phyloP scores from a whole-genome alignment of 2,329 filamentous ascomycete species.

The Xylaria sp. region DNA sequence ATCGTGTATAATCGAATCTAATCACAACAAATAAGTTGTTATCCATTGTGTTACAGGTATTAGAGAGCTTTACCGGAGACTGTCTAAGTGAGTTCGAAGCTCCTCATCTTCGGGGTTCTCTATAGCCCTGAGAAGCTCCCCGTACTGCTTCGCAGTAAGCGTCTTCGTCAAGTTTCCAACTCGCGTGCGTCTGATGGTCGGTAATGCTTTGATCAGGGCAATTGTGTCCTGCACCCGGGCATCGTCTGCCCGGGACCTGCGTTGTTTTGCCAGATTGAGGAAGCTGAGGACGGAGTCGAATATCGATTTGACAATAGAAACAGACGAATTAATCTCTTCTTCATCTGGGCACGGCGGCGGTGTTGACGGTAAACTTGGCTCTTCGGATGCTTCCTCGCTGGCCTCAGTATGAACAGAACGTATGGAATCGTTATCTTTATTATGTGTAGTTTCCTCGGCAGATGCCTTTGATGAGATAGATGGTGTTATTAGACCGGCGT shows the following conservation, averaged over 20 bases:
- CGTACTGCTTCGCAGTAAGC: slow-evolving; percentile 24
- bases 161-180: slow-evolving; percentile 15
- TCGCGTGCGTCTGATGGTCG: slow-evolving; percentile 1
- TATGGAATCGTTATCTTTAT: background rate
- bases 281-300: slow-evolving; percentile 8
- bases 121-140: slow-evolving; percentile 9
- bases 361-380: background rate
- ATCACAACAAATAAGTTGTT: background rate
- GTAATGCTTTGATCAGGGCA: slow-evolving; percentile 18
- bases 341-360: background rate
- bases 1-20: slow-evolving; percentile 24
- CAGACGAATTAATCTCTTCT: background rate
- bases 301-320: slow-evolving; percentile 2
- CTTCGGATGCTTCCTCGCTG: background rate
- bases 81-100: background rate
- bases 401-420: slow-evolving; percentile 8
- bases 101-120: slow-evolving; percentile 13
- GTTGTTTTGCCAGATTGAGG: slow-evolving; percentile 28
- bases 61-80: background rate
- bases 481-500: background rate
- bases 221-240: slow-evolving; percentile 11
- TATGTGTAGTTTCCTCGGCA: background rate
- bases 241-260: slow-evolving; percentile 18
- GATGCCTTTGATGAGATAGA: slow-evolving; percentile 7
- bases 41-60: background rate